A percentile compares a stretch with the other conserved stretches of the same genome.
These are phyloP conservation scores for Candida ortonii DNA, from an alignment of 805 yeast genomes.

Conservation along the genomic window DNA sequence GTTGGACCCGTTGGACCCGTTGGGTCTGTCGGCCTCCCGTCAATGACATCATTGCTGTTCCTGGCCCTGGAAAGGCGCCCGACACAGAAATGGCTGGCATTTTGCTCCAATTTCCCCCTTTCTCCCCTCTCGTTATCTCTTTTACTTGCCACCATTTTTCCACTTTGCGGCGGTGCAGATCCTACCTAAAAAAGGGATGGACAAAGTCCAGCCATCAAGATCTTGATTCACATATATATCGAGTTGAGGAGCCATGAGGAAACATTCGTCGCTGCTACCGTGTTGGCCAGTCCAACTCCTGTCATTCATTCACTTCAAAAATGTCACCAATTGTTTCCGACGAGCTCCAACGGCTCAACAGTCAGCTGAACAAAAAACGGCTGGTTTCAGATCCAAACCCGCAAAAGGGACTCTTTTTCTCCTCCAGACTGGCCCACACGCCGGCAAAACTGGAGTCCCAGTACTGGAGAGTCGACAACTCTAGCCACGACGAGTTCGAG, in stretches of 20 bases:
- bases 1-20: too few species aligned
- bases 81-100: too few species aligned
- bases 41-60: too few species aligned
- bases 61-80: too few species aligned
- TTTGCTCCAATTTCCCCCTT: constrained; percentile 2
- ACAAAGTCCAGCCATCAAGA: too few species aligned
- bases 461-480: constrained; percentile 34
- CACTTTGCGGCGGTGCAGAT: neutral
- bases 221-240: too few species aligned
- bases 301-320: constrained; percentile 8
- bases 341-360: constrained; percentile 12
- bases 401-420: constrained; percentile 4
- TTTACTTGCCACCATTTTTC: constrained; percentile 1
- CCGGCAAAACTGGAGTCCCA: constrained; percentile 29
- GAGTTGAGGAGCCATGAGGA: too few species aligned
- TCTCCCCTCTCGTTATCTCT: constrained; percentile 1
- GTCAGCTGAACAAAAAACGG: constrained; percentile 8
- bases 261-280: too few species aligned
- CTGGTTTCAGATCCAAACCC: constrained; percentile 1
- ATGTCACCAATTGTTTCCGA: constrained; percentile 4
- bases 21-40: too few species aligned
- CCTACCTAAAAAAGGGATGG: too few species aligned
- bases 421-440: constrained; percentile 5
- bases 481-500: constrained; percentile 14
- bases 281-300: constrained; percentile 8